Base-by-base conservation (phyloP, 192 early-diverging fungal species). In the Backusella sp. region DNA sequence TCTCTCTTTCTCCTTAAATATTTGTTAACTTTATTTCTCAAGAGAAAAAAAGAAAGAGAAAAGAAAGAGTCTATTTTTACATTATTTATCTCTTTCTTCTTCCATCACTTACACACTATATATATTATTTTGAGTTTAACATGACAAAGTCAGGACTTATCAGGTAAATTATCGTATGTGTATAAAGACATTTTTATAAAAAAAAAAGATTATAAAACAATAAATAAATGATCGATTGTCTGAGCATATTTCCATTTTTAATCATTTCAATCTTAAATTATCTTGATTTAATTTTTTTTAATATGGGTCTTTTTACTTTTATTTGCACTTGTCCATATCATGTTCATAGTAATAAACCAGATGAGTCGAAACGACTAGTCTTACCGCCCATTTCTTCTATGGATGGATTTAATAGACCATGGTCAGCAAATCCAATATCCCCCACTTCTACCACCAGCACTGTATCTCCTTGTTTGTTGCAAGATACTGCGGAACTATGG, bases 361-460 rank as follows among this genome's bases (percentile, higher is more conserved):
- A 71, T 71, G 42, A 71, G 19, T 49, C 41, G 21, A 73, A 71
- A 34, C 70, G 70, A 21, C 28, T 44, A 9, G 39, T 71, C 15
- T 32, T 71, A 49, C 70, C 70, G 26, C 70, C 70, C 6, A 71
- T 71, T 6, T 71, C 70, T 6, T 26, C 70, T 11, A 71, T 71
- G 23, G 70, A 71, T 49, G 70, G 42, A 30, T 71, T 71, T 71
- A 42, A 14, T 41, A 69, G 68, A 71, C 46, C 70, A 30, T 49
- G 70, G 39, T 6, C 28, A 19, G 30, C 56, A 73, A 53, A 53
- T 28, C 44, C 70, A 17, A 28, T 26, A 14, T 44, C 70, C 2
- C 26, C 70, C n/a, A 71, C 70, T 6, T 44, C 39, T 2, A 42
- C 70, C 6, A 14, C 70, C 23, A 46, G 9, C 26, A 71, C 41